phyloP scores from a whole-genome alignment of 1,284 basidiomycete species.

The Melampsora americana region DNA sequence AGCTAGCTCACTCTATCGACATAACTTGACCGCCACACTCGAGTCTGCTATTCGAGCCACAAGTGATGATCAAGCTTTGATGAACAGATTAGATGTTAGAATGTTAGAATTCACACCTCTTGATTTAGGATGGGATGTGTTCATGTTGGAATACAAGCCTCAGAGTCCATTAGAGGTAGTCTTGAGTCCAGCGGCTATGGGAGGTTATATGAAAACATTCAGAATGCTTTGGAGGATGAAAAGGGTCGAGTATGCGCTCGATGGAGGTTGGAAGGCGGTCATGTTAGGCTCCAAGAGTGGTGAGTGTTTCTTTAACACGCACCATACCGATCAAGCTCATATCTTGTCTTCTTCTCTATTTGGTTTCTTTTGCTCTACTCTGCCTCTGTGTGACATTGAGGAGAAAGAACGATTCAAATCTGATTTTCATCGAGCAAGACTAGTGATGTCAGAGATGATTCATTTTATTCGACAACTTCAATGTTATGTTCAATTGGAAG shows the following conservation, averaged over 20 bases:
- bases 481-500: constrained; percentile 93
- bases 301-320: constrained; percentile 65
- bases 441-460: constrained; percentile 89
- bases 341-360: constrained; percentile 10
- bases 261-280: constrained; percentile 77
- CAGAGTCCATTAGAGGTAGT: constrained; percentile 95
- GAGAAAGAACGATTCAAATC: constrained; percentile 64
- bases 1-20: constrained; percentile 91
- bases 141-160: constrained; percentile 84
- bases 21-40: constrained; percentile 91
- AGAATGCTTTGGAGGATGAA: constrained; percentile 95
- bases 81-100: constrained; percentile 87
- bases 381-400: background rate
- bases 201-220: constrained; percentile 86
- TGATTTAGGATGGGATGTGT: constrained; percentile 97
- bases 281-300: constrained; percentile 69
- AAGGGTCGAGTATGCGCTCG: constrained; percentile 76
- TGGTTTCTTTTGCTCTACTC: background rate
- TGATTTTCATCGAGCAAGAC: constrained; percentile 83
- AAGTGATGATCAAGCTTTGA: constrained; percentile 62
- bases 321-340: constrained; percentile 58
- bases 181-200: constrained; percentile 80
- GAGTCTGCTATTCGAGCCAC: constrained; percentile 80
- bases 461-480: constrained; percentile 94
- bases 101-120: constrained; percentile 94